Conservation (phyloP, 2,329 filamentous ascomycete species). For the Westerdykella aurantiaca region DNA sequence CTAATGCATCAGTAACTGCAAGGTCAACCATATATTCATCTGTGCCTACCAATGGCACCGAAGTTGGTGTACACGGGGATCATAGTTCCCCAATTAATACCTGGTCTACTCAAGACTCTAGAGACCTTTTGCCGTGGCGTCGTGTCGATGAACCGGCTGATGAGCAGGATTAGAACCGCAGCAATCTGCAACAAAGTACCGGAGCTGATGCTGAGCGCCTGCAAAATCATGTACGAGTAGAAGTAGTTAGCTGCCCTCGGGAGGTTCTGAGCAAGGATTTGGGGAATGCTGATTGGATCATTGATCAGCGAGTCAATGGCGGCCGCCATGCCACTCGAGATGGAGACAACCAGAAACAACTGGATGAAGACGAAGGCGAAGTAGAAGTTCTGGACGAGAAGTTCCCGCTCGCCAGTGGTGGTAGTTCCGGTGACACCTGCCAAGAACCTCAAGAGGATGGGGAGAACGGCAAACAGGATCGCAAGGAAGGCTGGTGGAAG, state of each 20-base stretch:
- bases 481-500: constrained; percentile 72
- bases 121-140: constrained; percentile 79
- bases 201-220: constrained; percentile 84
- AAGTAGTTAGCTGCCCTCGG: constrained; percentile 93
- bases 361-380: constrained; percentile 94
- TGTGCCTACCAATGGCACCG: constrained; percentile 67
- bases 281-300: constrained; percentile 62
- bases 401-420: constrained; percentile 70
- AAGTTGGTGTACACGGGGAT: constrained; percentile 97
- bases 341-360: constrained; percentile 85
- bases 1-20: background rate
- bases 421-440: constrained; percentile 71
- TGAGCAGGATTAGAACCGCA: constrained; percentile 70
- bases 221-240: constrained; percentile 96
- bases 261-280: constrained; percentile 68
- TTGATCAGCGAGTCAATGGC: constrained; percentile 59
- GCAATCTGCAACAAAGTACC: constrained; percentile 79
- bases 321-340: constrained; percentile 68
- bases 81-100: constrained; percentile 84
- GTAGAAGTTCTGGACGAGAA: constrained; percentile 88
- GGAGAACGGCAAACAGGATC: constrained; percentile 73
- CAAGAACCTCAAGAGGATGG: constrained; percentile 69
- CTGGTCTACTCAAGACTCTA: constrained; percentile 70
- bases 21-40: too few species aligned
- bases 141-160: constrained; percentile 75